phyloP scores from a whole-genome alignment of 139 green algal species.

The Coelastrella sp. region DNA sequence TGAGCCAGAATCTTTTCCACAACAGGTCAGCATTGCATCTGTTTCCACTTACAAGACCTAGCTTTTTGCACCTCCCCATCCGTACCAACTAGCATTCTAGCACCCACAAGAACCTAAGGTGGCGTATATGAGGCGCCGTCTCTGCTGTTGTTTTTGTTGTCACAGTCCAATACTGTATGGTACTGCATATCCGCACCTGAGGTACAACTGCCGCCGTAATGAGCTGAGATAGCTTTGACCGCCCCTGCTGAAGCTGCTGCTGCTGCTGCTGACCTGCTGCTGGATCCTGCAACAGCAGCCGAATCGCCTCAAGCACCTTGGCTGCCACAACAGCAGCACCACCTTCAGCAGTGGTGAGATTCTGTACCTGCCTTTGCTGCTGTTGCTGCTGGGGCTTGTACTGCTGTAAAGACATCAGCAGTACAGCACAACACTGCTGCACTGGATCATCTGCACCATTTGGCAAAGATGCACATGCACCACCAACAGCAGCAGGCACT shows the following conservation, averaged over 20 bases:
- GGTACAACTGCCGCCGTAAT: neutral
- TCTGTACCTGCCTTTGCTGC: slow-evolving; percentile 30
- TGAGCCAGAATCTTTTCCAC: neutral
- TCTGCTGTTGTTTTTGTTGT: too few species aligned
- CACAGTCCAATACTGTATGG: too few species aligned
- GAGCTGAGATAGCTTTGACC: slow-evolving; percentile 2
- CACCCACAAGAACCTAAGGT: too few species aligned
- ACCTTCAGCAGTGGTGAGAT: too few species aligned
- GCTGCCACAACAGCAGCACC: neutral
- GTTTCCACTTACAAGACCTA: too few species aligned
- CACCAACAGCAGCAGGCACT: neutral
- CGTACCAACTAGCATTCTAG: too few species aligned
- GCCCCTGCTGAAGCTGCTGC: neutral
- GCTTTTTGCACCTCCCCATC: too few species aligned
- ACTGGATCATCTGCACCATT: slow-evolving; percentile 1
- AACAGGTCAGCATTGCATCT: too few species aligned
- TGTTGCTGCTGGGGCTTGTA: slow-evolving; percentile 8
- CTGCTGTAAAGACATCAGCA: slow-evolving; percentile 30
- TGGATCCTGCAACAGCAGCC: slow-evolving; percentile 39
- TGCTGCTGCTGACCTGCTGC: slow-evolving; percentile 38
- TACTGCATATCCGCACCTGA: slow-evolving; percentile 10
- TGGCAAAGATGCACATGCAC: too few species aligned
- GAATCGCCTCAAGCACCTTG: slow-evolving; percentile 30
- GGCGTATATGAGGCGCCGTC: too few species aligned
- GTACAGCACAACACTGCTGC: neutral